These are phyloP conservation scores for Penicillium brevicompactum DNA, from an alignment of 2,329 filamentous ascomycete genomes.

Conservation along the genomic window DNA sequence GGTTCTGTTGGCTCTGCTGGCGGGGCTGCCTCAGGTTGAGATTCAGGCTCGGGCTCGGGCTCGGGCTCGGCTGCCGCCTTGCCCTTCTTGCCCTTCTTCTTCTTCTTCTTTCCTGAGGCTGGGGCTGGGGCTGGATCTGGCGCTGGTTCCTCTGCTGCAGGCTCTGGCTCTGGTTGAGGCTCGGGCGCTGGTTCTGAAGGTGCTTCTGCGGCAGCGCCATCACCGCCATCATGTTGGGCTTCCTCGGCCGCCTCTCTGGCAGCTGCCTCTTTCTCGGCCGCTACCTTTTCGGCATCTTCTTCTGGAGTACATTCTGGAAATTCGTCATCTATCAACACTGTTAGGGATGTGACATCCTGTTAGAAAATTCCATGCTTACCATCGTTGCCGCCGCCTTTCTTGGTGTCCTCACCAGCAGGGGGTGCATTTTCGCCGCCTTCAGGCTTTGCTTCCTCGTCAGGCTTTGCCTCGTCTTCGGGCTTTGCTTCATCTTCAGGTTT, in stretches of 20 bases:
- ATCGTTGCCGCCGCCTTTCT: slow-evolving; percentile 16
- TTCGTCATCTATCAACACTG: slow-evolving; percentile 30
- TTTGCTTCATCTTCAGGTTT: not conserved
- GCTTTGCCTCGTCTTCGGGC: not conserved
- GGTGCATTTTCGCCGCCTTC: slow-evolving; percentile 10
- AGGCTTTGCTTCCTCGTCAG: not conserved
- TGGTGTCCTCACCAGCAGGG: not conserved
- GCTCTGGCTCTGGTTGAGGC: slow-evolving; percentile 3
- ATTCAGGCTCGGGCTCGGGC: slow-evolving; percentile 9
- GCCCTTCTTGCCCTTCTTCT: slow-evolving; percentile 11
- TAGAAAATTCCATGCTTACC: slow-evolving; percentile 18
- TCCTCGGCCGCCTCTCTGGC: slow-evolving; percentile 35
- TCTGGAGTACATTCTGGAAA: slow-evolving; percentile 37
- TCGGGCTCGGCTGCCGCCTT: slow-evolving; percentile 10
- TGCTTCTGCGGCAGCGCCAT: slow-evolving; percentile 1
- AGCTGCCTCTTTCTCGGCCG: slow-evolving; percentile 37
- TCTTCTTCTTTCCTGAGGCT: slow-evolving; percentile 15
- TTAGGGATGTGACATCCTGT: slow-evolving; percentile 1
- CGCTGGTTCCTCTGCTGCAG: slow-evolving; percentile 7
- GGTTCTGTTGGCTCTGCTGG: too few species aligned
- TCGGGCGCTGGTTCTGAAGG: slow-evolving; percentile 6
- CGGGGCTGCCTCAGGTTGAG: slow-evolving; percentile 19
- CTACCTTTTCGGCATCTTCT: slow-evolving; percentile 33
- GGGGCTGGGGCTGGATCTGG: too few species aligned
- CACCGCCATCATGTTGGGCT: not conserved